A percentile compares a stretch with the other conserved stretches of the same genome.
phyloP scores from a whole-genome alignment of 208 protist species.

The Crithidia mellificae region DNA sequence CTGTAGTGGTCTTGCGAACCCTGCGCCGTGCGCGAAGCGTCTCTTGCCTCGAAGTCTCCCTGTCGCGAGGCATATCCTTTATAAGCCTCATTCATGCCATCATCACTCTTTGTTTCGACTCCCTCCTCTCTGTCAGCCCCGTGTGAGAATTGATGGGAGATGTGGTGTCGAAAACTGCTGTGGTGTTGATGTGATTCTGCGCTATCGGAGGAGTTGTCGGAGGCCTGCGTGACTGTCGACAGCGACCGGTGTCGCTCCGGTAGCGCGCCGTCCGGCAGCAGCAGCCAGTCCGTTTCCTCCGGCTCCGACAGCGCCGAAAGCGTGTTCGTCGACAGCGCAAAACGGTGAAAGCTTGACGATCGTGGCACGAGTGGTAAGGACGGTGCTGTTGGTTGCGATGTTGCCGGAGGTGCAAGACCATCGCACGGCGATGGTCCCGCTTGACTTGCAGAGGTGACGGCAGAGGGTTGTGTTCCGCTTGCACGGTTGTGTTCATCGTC shows the following conservation, averaged over 20 bases:
- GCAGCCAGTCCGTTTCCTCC: slow-evolving; percentile 8
- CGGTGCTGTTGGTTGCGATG: neutral
- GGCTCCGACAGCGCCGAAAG: slow-evolving; percentile 6
- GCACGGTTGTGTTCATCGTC: too few species aligned
- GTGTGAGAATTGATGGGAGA: too few species aligned
- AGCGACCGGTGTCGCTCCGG: slow-evolving; percentile 9
- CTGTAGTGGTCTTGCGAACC: neutral
- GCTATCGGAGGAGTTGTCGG: slow-evolving; percentile 7
- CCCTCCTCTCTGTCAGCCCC: neutral
- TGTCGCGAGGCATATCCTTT: neutral
- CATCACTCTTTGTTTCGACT: too few species aligned
- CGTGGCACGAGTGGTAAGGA: neutral
- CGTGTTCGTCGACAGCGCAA: slow-evolving; percentile 8
- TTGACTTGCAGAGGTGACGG: too few species aligned
- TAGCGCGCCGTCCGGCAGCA: neutral
- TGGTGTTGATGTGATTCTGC: neutral
- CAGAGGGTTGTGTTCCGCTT: too few species aligned
- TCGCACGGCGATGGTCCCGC: too few species aligned
- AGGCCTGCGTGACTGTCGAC: slow-evolving; percentile 15
- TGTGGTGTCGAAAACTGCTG: neutral
- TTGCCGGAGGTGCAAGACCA: too few species aligned
- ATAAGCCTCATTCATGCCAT: too few species aligned
- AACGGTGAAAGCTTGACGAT: neutral
- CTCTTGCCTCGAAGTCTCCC: neutral
- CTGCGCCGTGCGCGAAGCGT: neutral